phyloP scores from a whole-genome alignment of 495 filamentous ascomycete species.

The Tuber borchii region DNA sequence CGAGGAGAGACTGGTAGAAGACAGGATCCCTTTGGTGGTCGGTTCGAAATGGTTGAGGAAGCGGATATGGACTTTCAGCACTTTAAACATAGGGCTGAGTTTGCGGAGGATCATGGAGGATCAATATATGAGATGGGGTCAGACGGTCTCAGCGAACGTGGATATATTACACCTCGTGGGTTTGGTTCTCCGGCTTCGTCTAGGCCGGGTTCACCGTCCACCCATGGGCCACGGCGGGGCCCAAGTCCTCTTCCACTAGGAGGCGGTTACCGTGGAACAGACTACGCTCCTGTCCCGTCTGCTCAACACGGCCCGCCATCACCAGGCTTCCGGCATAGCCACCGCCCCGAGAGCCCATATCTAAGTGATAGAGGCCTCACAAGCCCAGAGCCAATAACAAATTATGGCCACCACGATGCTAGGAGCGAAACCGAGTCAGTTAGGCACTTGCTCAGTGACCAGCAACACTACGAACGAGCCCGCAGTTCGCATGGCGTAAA shows the following conservation, averaged over 20 bases:
- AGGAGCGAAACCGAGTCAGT: slow-evolving; percentile 39
- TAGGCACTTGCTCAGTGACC: slow-evolving; percentile 31
- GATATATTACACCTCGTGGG: slow-evolving; percentile 33
- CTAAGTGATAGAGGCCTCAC: slow-evolving; percentile 33
- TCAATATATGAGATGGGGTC: slow-evolving; percentile 41
- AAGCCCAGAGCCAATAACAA: slow-evolving; percentile 20
- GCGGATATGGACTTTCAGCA: slow-evolving; percentile 86
- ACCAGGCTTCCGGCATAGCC: slow-evolving; percentile 14
- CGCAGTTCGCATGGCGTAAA: background rate
- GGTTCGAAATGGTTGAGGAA: slow-evolving; percentile 86
- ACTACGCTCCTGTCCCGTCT: slow-evolving; percentile 26
- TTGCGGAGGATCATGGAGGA: slow-evolving; percentile 78
- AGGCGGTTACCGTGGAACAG: slow-evolving; percentile 15
- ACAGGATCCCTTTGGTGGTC: slow-evolving; percentile 46
- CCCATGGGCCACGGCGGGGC: slow-evolving; percentile 7
- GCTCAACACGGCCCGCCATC: slow-evolving; percentile 14
- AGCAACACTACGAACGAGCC: slow-evolving; percentile 18
- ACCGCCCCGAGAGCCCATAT: slow-evolving; percentile 37
- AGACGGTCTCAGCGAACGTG: slow-evolving; percentile 38
- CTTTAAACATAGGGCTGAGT: slow-evolving; percentile 82
- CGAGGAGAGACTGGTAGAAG: slow-evolving; percentile 64
- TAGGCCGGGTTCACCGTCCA: slow-evolving; percentile 28
- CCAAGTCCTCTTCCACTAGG: slow-evolving; percentile 27
- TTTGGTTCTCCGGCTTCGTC: slow-evolving; percentile 37
- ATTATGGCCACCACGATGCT: slow-evolving; percentile 27